Base-by-base conservation (phyloP, 148 eudicot species). In the Drosera capensis region DNA sequence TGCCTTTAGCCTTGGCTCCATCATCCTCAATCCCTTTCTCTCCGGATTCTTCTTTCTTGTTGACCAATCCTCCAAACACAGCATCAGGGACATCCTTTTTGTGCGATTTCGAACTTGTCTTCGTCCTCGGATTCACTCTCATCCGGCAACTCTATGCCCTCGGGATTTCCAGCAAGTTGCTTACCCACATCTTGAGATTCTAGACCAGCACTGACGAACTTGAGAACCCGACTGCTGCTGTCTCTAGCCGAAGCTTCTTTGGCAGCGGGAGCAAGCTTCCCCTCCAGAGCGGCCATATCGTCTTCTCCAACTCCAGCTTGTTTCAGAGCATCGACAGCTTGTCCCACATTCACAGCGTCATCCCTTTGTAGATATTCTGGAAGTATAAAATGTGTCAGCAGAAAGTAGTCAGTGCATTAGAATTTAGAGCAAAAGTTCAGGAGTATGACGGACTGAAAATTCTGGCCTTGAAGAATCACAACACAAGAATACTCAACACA, bases 241-340 rank as follows among this genome's bases (percentile, higher is more conserved):
- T 77, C 82, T 28, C 53, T 68, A 16, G 49, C 28, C 2, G 50
- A 31, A 36, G 62, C 4, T 14, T 56, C 45, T 20, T 66, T 52
- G 7, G 57, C 63, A 18, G 64, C 54, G 24, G 94, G 96, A 20
- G 65, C 77, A 45, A 84, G 37, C 43, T 77, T 74, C 68, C 60
- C 78, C 53, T 90, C 97, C 3, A 90, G 67, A 34, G 85, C 95
- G 23, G 85, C 95, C 99, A 90, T 90, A 38, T 80, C 79, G 39
- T 84, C 95, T 40, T 73, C 87, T 1, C 68, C 64, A 16, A 55
- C 65, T 38, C 80, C 90, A 5, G 71, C 75, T 49, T 69, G 74
- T 48, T 80, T 72, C 30, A 76, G 46, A 2, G 68, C 81, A 25
- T 79, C 86, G 42, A 60, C 77, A 16, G 82, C 71, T 48, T 70